phyloP scores from a whole-genome alignment of 2,329 filamentous ascomycete species.

The Raffaelea deltoideospora region DNA sequence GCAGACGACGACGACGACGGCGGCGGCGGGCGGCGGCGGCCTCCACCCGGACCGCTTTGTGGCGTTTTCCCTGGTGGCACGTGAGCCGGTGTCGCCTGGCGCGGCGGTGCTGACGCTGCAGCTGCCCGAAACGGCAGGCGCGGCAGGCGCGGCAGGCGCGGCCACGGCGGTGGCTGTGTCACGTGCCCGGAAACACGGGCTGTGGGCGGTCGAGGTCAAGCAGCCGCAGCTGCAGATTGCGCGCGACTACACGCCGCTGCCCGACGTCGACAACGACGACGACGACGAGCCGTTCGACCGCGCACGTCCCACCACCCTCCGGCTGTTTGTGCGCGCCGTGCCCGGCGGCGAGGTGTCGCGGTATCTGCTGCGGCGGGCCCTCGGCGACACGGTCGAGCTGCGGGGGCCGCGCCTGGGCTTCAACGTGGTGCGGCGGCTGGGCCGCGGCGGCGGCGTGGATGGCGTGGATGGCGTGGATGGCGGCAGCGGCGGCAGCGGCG shows the following conservation, averaged over 20 bases:
- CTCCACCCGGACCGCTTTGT: constrained; percentile 49
- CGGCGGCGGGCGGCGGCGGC: constrained; percentile 11
- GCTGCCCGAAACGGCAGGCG: constrained; percentile 10
- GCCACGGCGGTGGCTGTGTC: constrained; percentile 28
- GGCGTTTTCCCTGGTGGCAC: constrained; percentile 47
- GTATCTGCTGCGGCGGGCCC: constrained; percentile 53
- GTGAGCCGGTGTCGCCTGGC: constrained; percentile 48
- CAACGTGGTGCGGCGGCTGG: constrained; percentile 23
- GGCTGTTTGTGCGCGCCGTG: constrained; percentile 68
- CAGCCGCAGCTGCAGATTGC: constrained; percentile 90
- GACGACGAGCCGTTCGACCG: constrained; percentile 8
- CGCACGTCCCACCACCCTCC: constrained; percentile 20
- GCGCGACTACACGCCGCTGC: constrained; percentile 79
- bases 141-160: constrained; percentile 4
- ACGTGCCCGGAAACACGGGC: constrained; percentile 29
- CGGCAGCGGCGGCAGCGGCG: constrained; percentile 17
- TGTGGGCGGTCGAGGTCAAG: constrained; percentile 87
- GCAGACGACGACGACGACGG: too few relatives aligned
- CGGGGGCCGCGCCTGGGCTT: constrained; percentile 67
- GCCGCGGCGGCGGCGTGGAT: constrained; percentile 5
- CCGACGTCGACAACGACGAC: constrained; percentile 24
- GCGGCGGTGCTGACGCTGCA: constrained; percentile 54
- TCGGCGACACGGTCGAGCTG: constrained; percentile 53
- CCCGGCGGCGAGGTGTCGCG: constrained; percentile 71
- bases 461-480: neutral